phyloP scores from a whole-genome alignment of 2,329 filamentous ascomycete species.

The Fusarium austroafricanum region DNA sequence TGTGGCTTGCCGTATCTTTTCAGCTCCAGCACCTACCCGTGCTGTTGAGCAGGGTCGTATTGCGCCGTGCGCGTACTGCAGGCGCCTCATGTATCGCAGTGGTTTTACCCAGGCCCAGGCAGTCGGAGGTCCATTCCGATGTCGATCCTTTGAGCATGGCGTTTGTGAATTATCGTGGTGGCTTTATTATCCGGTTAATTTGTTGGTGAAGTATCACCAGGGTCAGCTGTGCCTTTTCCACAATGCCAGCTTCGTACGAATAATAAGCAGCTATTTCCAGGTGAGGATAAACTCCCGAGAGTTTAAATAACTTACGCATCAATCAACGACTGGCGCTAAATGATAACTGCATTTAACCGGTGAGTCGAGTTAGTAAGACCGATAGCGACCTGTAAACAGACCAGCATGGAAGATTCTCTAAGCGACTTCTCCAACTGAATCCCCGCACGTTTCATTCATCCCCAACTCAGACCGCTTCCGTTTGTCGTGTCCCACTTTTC shows the following conservation, averaged over 20 bases:
- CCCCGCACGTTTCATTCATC: not conserved
- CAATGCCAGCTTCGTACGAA: not conserved
- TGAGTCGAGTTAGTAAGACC: not conserved
- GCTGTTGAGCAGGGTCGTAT: constrained; percentile 6
- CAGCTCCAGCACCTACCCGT: constrained; percentile 19
- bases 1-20: not conserved
- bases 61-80: not conserved
- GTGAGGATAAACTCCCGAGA: constrained; percentile 25
- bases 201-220: not conserved
- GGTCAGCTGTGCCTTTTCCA: not conserved
- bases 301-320: constrained; percentile 6
- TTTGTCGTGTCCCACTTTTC: constrained; percentile 1
- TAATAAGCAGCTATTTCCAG: constrained; percentile 10
- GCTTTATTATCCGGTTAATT: constrained; percentile 4
- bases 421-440: constrained; percentile 1
- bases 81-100: not conserved
- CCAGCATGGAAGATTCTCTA: not conserved
- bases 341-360: constrained; percentile 24
- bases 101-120: constrained; percentile 3
- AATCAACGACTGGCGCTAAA: constrained; percentile 4
- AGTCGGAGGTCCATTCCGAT: constrained; percentile 20
- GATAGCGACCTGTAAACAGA: not conserved
- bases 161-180: constrained; percentile 8
- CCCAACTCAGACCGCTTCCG: not conserved
- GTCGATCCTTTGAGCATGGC: constrained; percentile 3